Base-by-base conservation (phyloP, 768 basidiomycete genomes). In the Leccinum broughii region DNA sequence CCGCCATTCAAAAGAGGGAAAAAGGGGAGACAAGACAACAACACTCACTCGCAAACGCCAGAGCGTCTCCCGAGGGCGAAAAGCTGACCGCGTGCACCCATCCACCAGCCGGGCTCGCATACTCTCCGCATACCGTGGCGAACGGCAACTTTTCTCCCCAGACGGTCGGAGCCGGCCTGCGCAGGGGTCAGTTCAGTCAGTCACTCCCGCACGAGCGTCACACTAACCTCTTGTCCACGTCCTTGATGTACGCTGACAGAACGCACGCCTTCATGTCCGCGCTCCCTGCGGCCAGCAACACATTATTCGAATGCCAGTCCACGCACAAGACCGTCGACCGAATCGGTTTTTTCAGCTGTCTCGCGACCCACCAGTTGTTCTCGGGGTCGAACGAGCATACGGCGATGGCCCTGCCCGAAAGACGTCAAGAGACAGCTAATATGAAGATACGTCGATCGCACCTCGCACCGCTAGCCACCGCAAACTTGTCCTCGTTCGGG, bases 301-400 rank as follows among this genome's bases (percentile, higher is more conserved):
- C 95, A 71, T 97, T 98, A 81, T 98, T 98, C 28, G 97, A 95
- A 72, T 99, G 97, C 97, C 97, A 99, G 66, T 98, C 96, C 66
- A 99, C 79, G 5, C 88, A 86, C 46, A 98, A 80, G 14, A 99
- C 95, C 1, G 97, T 99, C 4, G 94, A 94, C 64, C 94, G 78
- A 69, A 99, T 90, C 26, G 97, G 97, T 76, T 98, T 98, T 87
- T 98, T 99, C 73, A 99, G 80, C 61, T 90, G 90, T 72, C 93
- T 94, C 17, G 95, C 89, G 4, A 97, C 93, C 97, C 97, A 99
- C 97, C 97, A 99, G 74, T 99, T 91, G 77, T 91, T 95, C 79
- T 99, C 97, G 10, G 90, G 82, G 72, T 99, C 97, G 70, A 97
- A 99, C 17, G 92, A 95, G 73, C 97, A 99, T 53, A 99, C 85